Conservation (phyloP, 202 grass and related monocot genomes). For the Sporobolus alterniflorus region DNA sequence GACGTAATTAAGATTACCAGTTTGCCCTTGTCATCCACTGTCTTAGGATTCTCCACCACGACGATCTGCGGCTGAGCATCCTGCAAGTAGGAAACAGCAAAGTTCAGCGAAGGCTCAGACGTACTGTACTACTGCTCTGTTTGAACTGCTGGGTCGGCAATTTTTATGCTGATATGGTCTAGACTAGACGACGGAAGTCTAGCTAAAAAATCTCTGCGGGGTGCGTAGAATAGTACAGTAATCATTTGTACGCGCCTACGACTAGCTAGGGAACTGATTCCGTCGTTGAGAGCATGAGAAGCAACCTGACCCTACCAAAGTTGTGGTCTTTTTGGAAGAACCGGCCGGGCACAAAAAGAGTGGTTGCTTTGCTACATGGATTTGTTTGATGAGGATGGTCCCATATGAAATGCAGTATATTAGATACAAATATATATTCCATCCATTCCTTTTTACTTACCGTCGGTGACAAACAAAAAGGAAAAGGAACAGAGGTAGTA, state of each 20-base stretch:
- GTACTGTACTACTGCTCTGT: too few relatives aligned
- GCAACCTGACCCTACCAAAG: constrained; percentile 47
- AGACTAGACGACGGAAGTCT: constrained; percentile 17
- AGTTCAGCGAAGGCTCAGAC: constrained; percentile 35
- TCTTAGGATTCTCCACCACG: constrained; percentile 82
- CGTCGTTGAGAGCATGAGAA: constrained; percentile 33
- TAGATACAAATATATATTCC: not conserved
- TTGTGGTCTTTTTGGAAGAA: constrained; percentile 24
- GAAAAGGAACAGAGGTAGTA: too few relatives aligned
- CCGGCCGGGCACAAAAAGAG: not conserved
- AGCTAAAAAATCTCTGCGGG: not conserved
- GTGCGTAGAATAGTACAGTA: not conserved
- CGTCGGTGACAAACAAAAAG: too few relatives aligned
- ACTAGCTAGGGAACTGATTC: constrained; percentile 37
- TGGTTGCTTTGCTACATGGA: not conserved
- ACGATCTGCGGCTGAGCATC: constrained; percentile 59
- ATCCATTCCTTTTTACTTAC: too few relatives aligned
- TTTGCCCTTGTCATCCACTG: constrained; percentile 67
- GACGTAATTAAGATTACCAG: too few relatives aligned
- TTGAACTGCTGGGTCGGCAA: not conserved
- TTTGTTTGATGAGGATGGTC: not conserved
- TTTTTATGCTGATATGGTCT: not conserved
- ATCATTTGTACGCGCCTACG: constrained; percentile 38
- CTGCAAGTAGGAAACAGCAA: constrained; percentile 44
- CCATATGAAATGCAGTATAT: constrained; percentile 5